Base-by-base conservation (phyloP, 78 protist genomes). In the Anaeramoeba flamelloides region DNA sequence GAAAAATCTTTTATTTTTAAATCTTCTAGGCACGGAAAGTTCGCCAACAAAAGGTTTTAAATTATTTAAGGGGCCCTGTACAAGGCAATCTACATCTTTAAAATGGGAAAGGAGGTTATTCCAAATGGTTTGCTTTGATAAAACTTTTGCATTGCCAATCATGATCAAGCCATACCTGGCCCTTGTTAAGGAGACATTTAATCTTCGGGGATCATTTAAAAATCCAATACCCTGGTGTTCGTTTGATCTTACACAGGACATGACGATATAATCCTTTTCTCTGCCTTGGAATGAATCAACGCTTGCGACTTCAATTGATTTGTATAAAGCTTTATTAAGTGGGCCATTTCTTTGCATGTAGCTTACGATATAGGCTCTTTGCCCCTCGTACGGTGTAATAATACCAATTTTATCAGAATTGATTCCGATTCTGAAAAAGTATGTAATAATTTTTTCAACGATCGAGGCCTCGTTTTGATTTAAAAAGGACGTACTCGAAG, bases 311-410 rank as follows among this genome's bases (percentile, higher is more conserved):
- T 91, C 94, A 74, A 93, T 77, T 0, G 80, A 86, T 69, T 79
- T 38, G 87, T 96, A 97, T 40, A 91, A 83, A 2, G 84, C 83
- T 1, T 75, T n/a, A 26, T 87, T 79, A 31, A 92, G 89, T 2
- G 17, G 3, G 39, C 98, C 99, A 36, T 85, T 41, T 38, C 82
- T 79, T 69, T 74, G 83, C 97, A 97, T 92, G 81, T 3, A 2
- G 4, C 77, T 36, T 1, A 91, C 88, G 38, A 95, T 39, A 90
- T 86, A 93, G 1, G 95, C 94, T 38, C 99, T 90, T 87, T 98
- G 99, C 8, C 99, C 99, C 39, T 94, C 99, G 83, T 98, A 98
- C 3, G 99, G 99, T 30, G 99, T 96, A 86, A 98, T 87, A 80
- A 98, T 88, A 81, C 99, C 99, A 41, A 98, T 92, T 82, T 94